Evolutionary conservation across 139 green algal genomes (phyloP), one percentile per base, ranked within the genome.

Genomic region (Chlamydomonas sp.): DNA sequence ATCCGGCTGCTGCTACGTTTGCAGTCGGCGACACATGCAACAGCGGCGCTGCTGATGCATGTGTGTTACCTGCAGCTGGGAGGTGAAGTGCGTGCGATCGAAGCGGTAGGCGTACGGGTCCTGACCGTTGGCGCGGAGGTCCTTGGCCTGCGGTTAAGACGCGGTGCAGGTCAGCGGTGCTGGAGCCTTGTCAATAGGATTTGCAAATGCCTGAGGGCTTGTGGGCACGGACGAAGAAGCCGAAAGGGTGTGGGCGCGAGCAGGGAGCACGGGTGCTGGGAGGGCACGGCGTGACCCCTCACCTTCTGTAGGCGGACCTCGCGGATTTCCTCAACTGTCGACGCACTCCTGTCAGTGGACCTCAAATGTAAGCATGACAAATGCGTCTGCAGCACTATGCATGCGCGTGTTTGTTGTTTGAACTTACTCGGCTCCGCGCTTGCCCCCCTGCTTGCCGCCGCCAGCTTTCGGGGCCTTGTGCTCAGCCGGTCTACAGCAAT

Each of bases 41-140:
- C 14, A 5, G 69, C 69, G 69, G 4, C 71, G 12, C 7, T 58
- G 20, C 7, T 1, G 5, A 5, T 67, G 0, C 59, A 62, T 8
- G 18, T 61, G 20, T 20, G 66, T 12, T 73, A 93, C 89, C 89
- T 98, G 96, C 61, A 99, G 94, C 76, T 97, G 80, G 18, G 92
- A 85, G 8, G 95, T 94, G 59, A 91, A 95, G 92, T 99, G 96
- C 1, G 93, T 99, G 59, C 97, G 92, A 77, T 96, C 89, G 85
- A 97, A 99, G 78, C 88, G 90, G 92, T 99, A 99, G 0, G 97
- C 97, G 79, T 97, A 99, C 0, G 98, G 98, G 78, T 99, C 93
- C 69, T 92, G 89, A 1, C 96, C 96, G 3, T 86, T 72, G 1
- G 62, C 81, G 0, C 95, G 91, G 84, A 99, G 91, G 67, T 97